Percentiles rank a stretch among this genome's conserved stretches.
phyloP scores from a whole-genome alignment of 257 asterid genomes.

The Nicotiana noctiflora region DNA sequence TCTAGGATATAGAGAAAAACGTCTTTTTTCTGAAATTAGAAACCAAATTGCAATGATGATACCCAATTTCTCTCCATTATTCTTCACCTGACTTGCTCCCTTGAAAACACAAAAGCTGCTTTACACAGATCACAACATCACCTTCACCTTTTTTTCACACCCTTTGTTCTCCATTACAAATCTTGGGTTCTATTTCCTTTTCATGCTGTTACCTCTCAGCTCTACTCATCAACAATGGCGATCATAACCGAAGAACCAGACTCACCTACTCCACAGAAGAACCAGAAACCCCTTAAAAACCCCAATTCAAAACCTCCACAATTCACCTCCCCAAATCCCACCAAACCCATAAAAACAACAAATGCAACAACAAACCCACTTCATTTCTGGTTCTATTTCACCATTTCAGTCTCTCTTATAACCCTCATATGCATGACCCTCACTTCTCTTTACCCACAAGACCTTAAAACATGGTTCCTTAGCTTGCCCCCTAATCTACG shows the following conservation, averaged over 20 bases:
- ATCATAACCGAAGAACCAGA: slow-evolving; percentile 59
- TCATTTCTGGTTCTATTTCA: slow-evolving; percentile 77
- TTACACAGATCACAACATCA: not conserved
- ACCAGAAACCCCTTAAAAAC: slow-evolving; percentile 22
- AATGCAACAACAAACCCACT: slow-evolving; percentile 48
- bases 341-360: slow-evolving; percentile 12
- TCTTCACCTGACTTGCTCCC: not conserved
- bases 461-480: slow-evolving; percentile 79
- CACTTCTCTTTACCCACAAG: slow-evolving; percentile 52
- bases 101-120: slow-evolving; percentile 5
- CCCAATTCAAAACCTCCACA: slow-evolving; percentile 27
- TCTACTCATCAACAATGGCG: slow-evolving; percentile 37
- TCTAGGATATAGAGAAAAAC: too few species aligned
- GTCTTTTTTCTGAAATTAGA: not conserved
- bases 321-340: slow-evolving; percentile 21
- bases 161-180: not conserved
- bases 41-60: not conserved
- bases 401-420: slow-evolving; percentile 45
- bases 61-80: not conserved
- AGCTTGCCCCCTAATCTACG: slow-evolving; percentile 59
- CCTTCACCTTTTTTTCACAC: too few species aligned
- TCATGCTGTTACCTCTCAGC: not conserved
- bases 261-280: slow-evolving; percentile 32
- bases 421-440: slow-evolving; percentile 38
- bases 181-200: not conserved